Evolutionary conservation across 345 rosid species (phyloP), one percentile per base, ranked within the genome.

Genomic region (Ricinus communis): DNA sequence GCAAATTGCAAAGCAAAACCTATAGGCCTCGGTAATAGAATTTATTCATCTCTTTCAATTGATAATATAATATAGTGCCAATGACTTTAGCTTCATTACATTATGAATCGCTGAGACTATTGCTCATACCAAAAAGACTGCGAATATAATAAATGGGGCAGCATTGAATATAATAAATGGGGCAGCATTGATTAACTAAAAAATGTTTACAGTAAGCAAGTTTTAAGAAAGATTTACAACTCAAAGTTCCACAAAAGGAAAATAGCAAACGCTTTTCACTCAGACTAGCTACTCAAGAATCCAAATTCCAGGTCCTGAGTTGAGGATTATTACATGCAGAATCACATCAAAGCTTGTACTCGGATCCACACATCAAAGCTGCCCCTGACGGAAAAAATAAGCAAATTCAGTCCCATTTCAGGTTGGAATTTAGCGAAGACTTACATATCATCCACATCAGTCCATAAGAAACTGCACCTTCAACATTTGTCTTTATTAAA

Each of bases 311-410:
- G 62, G 14, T 40, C 62, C 22, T 28, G 11, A 40, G 54, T 21
- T 19, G 69, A 45, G 75, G 49, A 63, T 71, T 71, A 71, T 71
- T 16, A 67, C 72, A 79, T 30, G 27, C 69, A 62, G 60, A 63
- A 41, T 65, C 40, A 64, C 19, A 28, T 14, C 30, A 40, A 61
- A 13, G 16, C 38, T 33, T 53, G 55, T 61, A 31, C 36, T 36
- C 60, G 28, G 31, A 58, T 28, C 49, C 25, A 45, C 9, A 38
- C 27, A 27, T 18, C 52, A 12, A 22, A 50, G 28, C 58, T 21
- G 66, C 61, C 59, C 77, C 83, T 76, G 79, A n/a, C 14, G 55
- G 14, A 56, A 60, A 47, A 54, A 57, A 76, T 4, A 30, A 62
- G 46, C 36, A 45, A 18, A 53, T 36, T 71, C 15, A 65, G 71